Conservation (phyloP, 768 basidiomycete species). For the Tubosaeta sp. region DNA sequence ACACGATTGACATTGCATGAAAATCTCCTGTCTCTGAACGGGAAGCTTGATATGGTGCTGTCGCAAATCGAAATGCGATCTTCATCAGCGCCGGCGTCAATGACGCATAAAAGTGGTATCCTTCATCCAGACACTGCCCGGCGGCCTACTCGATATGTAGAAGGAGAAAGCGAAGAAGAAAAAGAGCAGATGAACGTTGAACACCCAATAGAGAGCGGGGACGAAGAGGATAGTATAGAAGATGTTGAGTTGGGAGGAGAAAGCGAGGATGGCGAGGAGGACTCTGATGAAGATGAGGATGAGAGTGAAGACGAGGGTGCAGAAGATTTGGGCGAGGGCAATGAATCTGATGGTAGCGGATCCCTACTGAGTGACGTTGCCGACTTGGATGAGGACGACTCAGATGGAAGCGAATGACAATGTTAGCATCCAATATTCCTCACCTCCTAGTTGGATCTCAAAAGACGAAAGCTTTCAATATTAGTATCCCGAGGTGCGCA, state of each 20-base stretch:
- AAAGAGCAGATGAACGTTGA: conserved; percentile 57
- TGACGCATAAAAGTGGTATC: conserved; percentile 41
- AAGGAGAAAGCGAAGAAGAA: conserved; percentile 76
- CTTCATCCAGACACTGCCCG: conserved; percentile 34
- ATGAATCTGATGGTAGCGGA: conserved; percentile 38
- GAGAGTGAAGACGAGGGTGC: conserved; percentile 39
- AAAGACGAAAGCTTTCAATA: not conserved
- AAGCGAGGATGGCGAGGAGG: conserved; percentile 47
- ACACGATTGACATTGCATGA: conserved; percentile 79
- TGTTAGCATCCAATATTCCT: not conserved
- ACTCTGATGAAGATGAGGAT: conserved; percentile 30
- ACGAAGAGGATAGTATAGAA: conserved; percentile 72
- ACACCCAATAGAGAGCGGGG: conserved; percentile 57
- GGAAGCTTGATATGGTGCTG: conserved; percentile 89
- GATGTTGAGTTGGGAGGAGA: conserved; percentile 71
- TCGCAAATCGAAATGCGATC: conserved; percentile 90
- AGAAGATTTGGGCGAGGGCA: conserved; percentile 39
- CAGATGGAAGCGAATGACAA: conserved; percentile 47
- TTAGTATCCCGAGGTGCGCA: conserved; percentile 1
- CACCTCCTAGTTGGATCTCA: not conserved
- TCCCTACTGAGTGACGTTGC: conserved; percentile 46
- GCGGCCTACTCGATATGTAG: conserved; percentile 56
- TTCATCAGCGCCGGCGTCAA: conserved; percentile 58
- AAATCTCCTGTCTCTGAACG: conserved; percentile 78
- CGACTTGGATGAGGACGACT: conserved; percentile 56